Evolutionary conservation across 768 basidiomycete genomes (phyloP).

Genomic region (Dioszegia aurantiaca): DNA sequence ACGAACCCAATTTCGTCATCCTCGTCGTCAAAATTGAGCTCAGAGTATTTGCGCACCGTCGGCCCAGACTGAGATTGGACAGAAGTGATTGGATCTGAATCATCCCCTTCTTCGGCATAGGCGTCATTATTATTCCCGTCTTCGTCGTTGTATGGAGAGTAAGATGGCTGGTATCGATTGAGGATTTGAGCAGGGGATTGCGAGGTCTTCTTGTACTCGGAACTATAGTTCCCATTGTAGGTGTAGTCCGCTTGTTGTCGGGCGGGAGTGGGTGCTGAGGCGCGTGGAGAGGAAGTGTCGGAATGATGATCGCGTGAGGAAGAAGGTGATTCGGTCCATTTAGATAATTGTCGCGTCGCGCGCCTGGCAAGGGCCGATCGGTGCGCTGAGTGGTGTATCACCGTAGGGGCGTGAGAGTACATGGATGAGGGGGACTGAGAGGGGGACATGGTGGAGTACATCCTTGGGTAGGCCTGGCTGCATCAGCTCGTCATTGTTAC

Average conservation of each 20-base stretch:
- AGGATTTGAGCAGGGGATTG: no score
- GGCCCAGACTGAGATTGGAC: slow-evolving; percentile 19
- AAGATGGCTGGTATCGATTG: neutral
- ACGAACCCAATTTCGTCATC: slow-evolving; percentile 3
- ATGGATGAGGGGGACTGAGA: slow-evolving; percentile 14
- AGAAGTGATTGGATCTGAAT: neutral
- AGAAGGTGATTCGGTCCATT: slow-evolving; percentile 14
- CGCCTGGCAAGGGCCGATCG: slow-evolving; percentile 7
- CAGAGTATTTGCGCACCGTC: slow-evolving; percentile 20
- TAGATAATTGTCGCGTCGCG: slow-evolving; percentile 4
- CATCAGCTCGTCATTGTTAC: neutral
- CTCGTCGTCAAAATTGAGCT: slow-evolving; percentile 17
- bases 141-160: neutral
- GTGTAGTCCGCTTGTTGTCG: neutral
- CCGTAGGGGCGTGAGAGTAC: slow-evolving; percentile 12
- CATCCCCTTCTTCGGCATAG: no score
- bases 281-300: neutral
- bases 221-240: slow-evolving; percentile 12
- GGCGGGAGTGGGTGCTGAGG: neutral
- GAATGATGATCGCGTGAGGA: slow-evolving; percentile 3
- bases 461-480: neutral
- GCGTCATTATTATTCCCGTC: neutral
- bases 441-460: slow-evolving; percentile 13
- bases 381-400: slow-evolving; percentile 10
- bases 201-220: neutral